Evolutionary conservation across 495 filamentous ascomycete species (phyloP).

Genomic region (Gamarada debralockiae): DNA sequence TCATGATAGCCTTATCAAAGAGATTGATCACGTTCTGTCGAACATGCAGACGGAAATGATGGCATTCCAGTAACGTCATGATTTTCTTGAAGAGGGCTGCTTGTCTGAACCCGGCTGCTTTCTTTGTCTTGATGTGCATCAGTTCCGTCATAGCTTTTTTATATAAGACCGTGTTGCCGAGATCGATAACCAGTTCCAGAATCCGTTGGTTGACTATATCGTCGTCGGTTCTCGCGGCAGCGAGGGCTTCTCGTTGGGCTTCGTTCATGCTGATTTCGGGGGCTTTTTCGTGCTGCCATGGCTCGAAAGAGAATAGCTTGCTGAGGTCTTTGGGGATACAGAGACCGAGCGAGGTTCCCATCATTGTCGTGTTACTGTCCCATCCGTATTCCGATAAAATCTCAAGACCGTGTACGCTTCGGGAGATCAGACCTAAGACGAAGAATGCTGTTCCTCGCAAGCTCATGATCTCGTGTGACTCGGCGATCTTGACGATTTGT

Average conservation of each 20-base stretch:
- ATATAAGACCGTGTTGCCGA: constrained; percentile 84
- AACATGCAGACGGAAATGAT: constrained; percentile 80
- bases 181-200: constrained; percentile 72
- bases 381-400: constrained; percentile 83
- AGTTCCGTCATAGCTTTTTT: constrained; percentile 74
- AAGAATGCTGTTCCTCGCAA: constrained; percentile 95
- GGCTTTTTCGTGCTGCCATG: constrained; percentile 43
- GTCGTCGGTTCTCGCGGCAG: constrained; percentile 48
- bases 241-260: constrained; percentile 27
- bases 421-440: constrained; percentile 86
- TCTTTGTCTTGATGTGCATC: constrained; percentile 45
- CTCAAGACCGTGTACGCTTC: constrained; percentile 87
- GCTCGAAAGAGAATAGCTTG: constrained; percentile 62
- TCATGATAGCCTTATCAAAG: constrained; percentile 85
- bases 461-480: constrained; percentile 81
- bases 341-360: constrained; percentile 79
- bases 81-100: constrained; percentile 76
- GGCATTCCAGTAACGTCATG: constrained; percentile 79
- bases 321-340: constrained; percentile 78
- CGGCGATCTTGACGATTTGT: constrained; percentile 81
- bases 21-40: constrained; percentile 87
- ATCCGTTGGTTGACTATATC: constrained; percentile 71
- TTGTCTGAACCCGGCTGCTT: constrained; percentile 67
- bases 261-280: constrained; percentile 37
- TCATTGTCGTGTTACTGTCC: constrained; percentile 82